Evolutionary conservation across 495 filamentous ascomycete genomes (phyloP).

Genomic region (Xylaria longipes): DNA sequence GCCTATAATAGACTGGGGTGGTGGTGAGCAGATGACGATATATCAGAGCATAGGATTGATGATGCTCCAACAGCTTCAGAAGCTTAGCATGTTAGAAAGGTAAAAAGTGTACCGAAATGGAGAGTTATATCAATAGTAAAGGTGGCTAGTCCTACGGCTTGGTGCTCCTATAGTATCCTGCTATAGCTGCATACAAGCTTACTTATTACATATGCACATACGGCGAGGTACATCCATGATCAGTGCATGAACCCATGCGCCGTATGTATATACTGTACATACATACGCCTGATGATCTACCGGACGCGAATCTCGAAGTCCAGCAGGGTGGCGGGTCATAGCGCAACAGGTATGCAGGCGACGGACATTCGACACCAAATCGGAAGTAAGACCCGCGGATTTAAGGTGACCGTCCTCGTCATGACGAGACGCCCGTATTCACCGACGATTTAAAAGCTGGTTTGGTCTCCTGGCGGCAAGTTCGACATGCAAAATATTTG

Average conservation of each 20-base stretch:
- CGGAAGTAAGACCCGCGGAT: neutral
- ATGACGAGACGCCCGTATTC: neutral
- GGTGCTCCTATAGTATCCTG: neutral
- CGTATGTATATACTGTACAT: neutral
- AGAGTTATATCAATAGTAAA: neutral
- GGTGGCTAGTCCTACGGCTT: neutral
- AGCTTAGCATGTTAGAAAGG: neutral
- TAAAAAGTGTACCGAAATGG: neutral
- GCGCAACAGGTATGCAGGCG: neutral
- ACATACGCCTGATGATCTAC: neutral
- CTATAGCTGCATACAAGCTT: slow-evolving; percentile 17
- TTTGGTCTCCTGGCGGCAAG: neutral
- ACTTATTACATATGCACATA: slow-evolving; percentile 20
- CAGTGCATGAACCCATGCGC: slow-evolving; percentile 24
- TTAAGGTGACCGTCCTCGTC: neutral
- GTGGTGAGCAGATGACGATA: slow-evolving; percentile 1
- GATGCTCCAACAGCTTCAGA: neutral
- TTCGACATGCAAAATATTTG: neutral
- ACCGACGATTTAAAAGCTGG: neutral
- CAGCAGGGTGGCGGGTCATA: neutral
- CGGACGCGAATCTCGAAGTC: slow-evolving; percentile 6
- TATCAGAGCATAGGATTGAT: neutral
- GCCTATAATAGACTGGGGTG: neutral
- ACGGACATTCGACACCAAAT: neutral
- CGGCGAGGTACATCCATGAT: slow-evolving; percentile 4